Evolutionary conservation across 805 yeast species (phyloP).

Genomic region (Suhomyces canberraensis): DNA sequence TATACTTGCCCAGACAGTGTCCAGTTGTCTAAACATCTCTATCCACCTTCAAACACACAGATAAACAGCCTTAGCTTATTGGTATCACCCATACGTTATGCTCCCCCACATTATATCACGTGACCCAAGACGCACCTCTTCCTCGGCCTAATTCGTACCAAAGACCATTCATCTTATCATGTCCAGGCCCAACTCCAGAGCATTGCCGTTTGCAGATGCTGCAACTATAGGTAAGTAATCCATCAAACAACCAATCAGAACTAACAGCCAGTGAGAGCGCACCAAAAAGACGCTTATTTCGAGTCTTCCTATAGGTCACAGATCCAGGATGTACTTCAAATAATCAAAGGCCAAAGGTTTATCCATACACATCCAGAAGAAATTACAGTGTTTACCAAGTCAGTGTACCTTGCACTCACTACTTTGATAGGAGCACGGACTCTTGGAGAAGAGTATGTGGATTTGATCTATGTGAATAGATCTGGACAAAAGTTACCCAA

Average conservation of each 20-base stretch:
- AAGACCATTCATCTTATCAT: slow-evolving; percentile 2
- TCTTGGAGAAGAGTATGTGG: slow-evolving; percentile 92
- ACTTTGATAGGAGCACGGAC: slow-evolving; percentile 77
- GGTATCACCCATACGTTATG: too few species aligned
- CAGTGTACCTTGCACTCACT: slow-evolving; percentile 68
- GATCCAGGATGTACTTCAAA: slow-evolving; percentile 53
- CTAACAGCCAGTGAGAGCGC: slow-evolving; percentile 64
- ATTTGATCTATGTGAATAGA: slow-evolving; percentile 60
- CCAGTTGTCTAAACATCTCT: too few species aligned
- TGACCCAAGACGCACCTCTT: too few species aligned
- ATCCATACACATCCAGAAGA: slow-evolving; percentile 62
- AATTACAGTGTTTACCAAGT: slow-evolving; percentile 53
- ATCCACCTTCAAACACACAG: too few species aligned
- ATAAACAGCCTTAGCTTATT: too few species aligned
- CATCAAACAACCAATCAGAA: slow-evolving; percentile 2
- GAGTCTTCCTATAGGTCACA: slow-evolving; percentile 53
- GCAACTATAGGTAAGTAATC: slow-evolving; percentile 71
- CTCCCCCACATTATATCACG: too few species aligned
- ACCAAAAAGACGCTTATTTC: slow-evolving; percentile 83
- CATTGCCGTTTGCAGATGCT: slow-evolving; percentile 73
- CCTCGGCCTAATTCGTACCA: too few species aligned
- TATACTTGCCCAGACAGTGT: too few species aligned
- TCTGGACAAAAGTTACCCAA: slow-evolving; percentile 51
- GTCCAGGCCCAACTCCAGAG: slow-evolving; percentile 10
- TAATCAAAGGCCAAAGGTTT: slow-evolving; percentile 60